phyloP scores from a whole-genome alignment of 164 flowering plant species.

The Annona squamosa region DNA sequence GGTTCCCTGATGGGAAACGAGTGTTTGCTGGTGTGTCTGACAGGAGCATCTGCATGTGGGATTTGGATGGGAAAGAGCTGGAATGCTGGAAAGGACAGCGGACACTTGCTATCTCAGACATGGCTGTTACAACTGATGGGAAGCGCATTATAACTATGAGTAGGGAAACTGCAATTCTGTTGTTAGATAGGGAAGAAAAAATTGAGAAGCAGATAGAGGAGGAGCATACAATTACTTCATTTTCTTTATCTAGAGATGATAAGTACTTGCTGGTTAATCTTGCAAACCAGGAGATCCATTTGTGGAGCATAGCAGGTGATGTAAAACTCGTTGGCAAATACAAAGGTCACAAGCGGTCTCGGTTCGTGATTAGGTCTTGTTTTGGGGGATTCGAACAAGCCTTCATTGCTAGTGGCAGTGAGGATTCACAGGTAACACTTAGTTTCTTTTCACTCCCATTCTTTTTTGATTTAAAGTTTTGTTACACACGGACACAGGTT shows the following conservation, averaged over 20 bases:
- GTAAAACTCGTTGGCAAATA: constrained; percentile 39
- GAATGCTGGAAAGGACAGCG: constrained; percentile 74
- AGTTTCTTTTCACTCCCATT: too few relatives aligned
- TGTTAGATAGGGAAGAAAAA: constrained; percentile 51
- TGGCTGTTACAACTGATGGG: constrained; percentile 69
- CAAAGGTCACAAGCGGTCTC: constrained; percentile 67
- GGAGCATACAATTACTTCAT: constrained; percentile 53
- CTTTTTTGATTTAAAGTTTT: too few relatives aligned
- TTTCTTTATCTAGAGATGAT: constrained; percentile 54
- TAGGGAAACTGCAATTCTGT: constrained; percentile 38
- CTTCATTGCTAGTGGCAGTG: constrained; percentile 88
- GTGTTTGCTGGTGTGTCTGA: constrained; percentile 60
- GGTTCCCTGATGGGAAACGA: constrained; percentile 69
- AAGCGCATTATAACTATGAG: constrained; percentile 56
- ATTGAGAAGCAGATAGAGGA: constrained; percentile 50
- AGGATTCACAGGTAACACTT: constrained; percentile 70
- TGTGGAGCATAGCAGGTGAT: constrained; percentile 63
- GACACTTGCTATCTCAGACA: constrained; percentile 55
- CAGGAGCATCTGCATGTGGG: constrained; percentile 85
- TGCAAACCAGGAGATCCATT: constrained; percentile 65
- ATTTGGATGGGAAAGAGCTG: constrained; percentile 68
- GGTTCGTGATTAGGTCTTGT: constrained; percentile 70
- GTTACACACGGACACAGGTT: not conserved
- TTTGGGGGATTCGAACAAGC: constrained; percentile 74
- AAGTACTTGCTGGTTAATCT: constrained; percentile 63